Conservation (phyloP, 495 filamentous ascomycete species). For the Tetracladium marchalianum region DNA sequence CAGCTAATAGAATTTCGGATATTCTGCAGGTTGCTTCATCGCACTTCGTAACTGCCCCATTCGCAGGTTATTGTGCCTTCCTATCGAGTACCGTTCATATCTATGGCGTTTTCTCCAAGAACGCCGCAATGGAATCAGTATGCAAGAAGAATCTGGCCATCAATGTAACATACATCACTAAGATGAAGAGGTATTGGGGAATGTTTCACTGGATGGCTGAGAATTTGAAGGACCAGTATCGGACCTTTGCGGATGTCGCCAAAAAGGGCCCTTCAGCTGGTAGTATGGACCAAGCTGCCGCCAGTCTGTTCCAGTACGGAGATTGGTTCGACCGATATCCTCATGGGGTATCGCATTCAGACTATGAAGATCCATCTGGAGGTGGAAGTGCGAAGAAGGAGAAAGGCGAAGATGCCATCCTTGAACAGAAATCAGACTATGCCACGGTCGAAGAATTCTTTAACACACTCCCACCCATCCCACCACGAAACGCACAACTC, state of each 20-base stretch:
- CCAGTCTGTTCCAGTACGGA: constrained; percentile 84
- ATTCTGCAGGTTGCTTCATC: constrained; percentile 72
- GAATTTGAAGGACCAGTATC: constrained; percentile 83
- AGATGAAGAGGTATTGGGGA: constrained; percentile 96
- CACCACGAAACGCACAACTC: constrained; percentile 31
- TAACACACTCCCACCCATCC: constrained; percentile 61
- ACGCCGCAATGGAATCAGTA: constrained; percentile 58
- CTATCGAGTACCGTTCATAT: constrained; percentile 87
- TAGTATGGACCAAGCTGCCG: constrained; percentile 35
- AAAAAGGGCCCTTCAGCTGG: constrained; percentile 15
- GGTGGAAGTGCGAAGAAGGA: constrained; percentile 51
- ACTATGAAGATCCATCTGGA: constrained; percentile 70
- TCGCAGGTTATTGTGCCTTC: constrained; percentile 91
- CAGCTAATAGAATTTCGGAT: constrained; percentile 82
- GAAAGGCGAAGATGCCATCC: constrained; percentile 66
- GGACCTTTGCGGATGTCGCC: constrained; percentile 72
- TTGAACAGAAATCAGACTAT: constrained; percentile 77
- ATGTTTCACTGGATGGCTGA: constrained; percentile 96
- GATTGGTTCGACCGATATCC: constrained; percentile 98
- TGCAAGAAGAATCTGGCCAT: constrained; percentile 81
- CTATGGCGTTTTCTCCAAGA: constrained; percentile 80
- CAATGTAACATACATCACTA: constrained; percentile 81
- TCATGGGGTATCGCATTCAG: constrained; percentile 73
- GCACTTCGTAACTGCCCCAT: constrained; percentile 78
- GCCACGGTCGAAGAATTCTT: constrained; percentile 96